Percentiles rank a stretch among this genome's conserved stretches.
These are phyloP conservation scores for Calonectria montana DNA, from an alignment of 2,329 filamentous ascomycete species.

Conservation along the genomic window DNA sequence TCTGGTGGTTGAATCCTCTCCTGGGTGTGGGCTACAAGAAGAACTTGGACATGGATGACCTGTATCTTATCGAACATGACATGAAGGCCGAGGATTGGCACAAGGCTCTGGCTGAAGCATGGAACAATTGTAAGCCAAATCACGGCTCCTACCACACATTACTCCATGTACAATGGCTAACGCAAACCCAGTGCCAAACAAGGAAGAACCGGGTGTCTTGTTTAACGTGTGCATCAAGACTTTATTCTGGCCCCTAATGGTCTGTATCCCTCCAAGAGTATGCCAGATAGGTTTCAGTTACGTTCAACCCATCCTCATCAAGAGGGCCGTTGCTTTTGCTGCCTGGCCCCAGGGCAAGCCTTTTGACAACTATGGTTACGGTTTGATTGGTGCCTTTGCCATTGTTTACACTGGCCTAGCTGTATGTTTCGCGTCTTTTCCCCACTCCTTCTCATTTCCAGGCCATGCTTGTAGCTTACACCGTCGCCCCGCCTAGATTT, in stretches of 20 bases:
- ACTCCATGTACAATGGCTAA: not conserved
- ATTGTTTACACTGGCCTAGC: slow-evolving; percentile 42
- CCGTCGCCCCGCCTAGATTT: slow-evolving; percentile 24
- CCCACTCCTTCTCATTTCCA: not conserved
- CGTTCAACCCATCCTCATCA: slow-evolving; percentile 42
- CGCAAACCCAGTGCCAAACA: slow-evolving; percentile 30
- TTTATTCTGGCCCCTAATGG: slow-evolving; percentile 20
- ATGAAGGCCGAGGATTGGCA: slow-evolving; percentile 30
- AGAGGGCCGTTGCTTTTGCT: slow-evolving; percentile 32
- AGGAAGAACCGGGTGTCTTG: slow-evolving; percentile 25
- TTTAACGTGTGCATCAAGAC: slow-evolving; percentile 22
- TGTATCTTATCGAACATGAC: slow-evolving; percentile 37
- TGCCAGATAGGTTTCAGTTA: slow-evolving; percentile 42
- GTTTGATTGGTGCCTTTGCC: slow-evolving; percentile 43
- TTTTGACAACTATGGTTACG: slow-evolving; percentile 38
- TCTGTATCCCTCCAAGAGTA: slow-evolving; percentile 30
- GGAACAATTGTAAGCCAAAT: slow-evolving; percentile 31
- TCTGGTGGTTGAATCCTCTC: slow-evolving; percentile 65
- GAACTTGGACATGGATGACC: slow-evolving; percentile 53
- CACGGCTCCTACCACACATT: too few relatives aligned
- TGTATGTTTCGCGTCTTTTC: slow-evolving; percentile 26
- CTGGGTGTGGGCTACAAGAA: slow-evolving; percentile 47
- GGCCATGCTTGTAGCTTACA: not conserved
- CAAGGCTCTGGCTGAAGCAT: slow-evolving; percentile 28
- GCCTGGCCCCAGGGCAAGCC: slow-evolving; percentile 29